Base-by-base conservation (phyloP, 306 rosid species). In the Ochetophila trinervis region DNA sequence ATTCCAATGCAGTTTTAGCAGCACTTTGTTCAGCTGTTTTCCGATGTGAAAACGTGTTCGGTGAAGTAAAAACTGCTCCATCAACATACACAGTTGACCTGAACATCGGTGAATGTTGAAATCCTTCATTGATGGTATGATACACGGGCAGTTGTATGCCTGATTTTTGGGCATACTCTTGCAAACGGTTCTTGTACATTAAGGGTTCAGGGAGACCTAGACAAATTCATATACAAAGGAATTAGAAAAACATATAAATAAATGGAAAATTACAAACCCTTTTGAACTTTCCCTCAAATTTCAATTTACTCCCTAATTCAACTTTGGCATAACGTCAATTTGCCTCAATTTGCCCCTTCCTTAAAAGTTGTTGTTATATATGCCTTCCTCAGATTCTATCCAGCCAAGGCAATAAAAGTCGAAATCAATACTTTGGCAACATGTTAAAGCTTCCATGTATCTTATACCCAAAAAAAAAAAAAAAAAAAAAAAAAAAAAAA, bases 11-110 rank as follows among this genome's bases (percentile, higher is more conserved):
- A 42, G 80, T 16, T 52, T 60, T 81, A 3, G 92, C 86, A 10
- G 23, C 88, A 3, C 82, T 84, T 2, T 88, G 83, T 16, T 86
- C 92, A 2, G 92, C 88, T 0, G 72, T 79, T 74, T 67, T 82
- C 24, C 79, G 58, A 0, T 51, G 63, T 0, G 49, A 0, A 59
- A 76, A 88, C 4, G 79, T 65, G 30, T 48, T 54, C 2, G 73
- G 23, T 1, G 85, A 69, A n/a, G 82, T 69, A 48, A 68, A 82
- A 13, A 1, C 2, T 5, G 18, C 66, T 24, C 76, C 92, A 34
- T 66, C 79, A 5, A 84, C 84, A 23, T 8, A 15, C 24, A 88
- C 90, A 0, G 71, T 74, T 5, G 86, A 74, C 56, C 85, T 72
- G 63, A 56, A 84, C 23, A 3, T 49, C 0, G 86, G 85, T 10